Conservation (phyloP, 306 rosid genomes). For the Chamaecrista fasciculata region DNA sequence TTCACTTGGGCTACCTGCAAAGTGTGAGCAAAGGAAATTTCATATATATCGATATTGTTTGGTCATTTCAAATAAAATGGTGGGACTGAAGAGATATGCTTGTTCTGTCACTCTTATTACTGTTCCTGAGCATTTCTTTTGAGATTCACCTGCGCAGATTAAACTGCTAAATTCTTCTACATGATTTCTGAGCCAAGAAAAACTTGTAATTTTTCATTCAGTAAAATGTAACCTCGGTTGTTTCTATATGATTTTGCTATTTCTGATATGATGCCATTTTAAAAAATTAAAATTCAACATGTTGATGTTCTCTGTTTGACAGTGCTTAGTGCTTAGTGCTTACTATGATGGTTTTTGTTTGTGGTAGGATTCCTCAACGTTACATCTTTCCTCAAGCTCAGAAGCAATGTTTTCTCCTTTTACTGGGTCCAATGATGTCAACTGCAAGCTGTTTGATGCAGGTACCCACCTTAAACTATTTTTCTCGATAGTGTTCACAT, state of each 20-base stretch:
- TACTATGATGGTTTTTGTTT: constrained; percentile 16
- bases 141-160: background rate
- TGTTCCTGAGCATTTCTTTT: background rate
- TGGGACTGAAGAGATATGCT: background rate
- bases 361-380: constrained; percentile 25
- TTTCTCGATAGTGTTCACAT: background rate
- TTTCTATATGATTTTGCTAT: background rate
- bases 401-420: constrained; percentile 3
- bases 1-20: background rate
- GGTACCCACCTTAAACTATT: constrained; percentile 16
- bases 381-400: constrained; percentile 11
- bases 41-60: background rate
- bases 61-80: background rate
- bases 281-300: background rate
- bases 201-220: constrained; percentile 1
- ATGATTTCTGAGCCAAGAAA: background rate
- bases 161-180: background rate
- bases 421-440: background rate
- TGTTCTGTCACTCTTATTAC: background rate
- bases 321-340: constrained; percentile 12
- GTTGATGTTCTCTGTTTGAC: background rate
- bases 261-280: background rate
- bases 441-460: constrained; percentile 13
- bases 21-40: background rate
- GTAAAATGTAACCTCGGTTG: background rate